These are phyloP conservation scores for Acanthamoeba lenticulata DNA, from an alignment of 208 protist genomes.

Conservation along the genomic window DNA sequence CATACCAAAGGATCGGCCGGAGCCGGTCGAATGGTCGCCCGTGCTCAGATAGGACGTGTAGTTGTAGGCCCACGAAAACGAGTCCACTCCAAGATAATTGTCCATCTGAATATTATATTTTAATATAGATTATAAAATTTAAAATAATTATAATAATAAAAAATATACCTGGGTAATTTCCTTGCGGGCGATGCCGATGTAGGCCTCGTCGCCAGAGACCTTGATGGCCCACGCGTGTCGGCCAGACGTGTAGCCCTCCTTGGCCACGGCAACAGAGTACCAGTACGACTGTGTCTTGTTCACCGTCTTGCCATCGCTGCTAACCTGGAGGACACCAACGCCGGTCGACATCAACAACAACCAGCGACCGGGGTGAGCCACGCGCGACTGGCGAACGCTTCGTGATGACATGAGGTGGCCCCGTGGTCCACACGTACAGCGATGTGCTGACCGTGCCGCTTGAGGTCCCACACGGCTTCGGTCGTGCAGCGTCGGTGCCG, in stretches of 20 bases:
- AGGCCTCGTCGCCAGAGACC: neutral
- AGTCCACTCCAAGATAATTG: neutral
- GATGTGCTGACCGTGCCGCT: neutral
- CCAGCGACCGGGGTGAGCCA: neutral
- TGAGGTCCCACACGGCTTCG: neutral
- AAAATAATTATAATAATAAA: too few species aligned
- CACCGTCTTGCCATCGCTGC: neutral
- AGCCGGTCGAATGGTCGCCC: neutral
- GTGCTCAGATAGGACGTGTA: neutral
- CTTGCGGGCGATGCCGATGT: neutral
- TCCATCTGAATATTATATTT: neutral
- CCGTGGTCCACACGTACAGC: neutral
- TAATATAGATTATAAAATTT: too few species aligned
- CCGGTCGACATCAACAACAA: neutral
- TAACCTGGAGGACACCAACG: neutral
- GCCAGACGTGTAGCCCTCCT: neutral
- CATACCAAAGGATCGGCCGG: neutral
- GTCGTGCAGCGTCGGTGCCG: neutral
- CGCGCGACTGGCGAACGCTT: neutral
- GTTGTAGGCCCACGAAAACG: neutral
- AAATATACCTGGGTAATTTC: neutral
- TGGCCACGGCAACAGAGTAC: constrained; percentile 9
- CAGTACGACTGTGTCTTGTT: neutral
- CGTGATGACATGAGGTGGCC: neutral
- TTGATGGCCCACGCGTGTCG: constrained; percentile 34